Evolutionary conservation across 805 yeast species (phyloP).

Genomic region (Yamadazyma nakazawae): DNA sequence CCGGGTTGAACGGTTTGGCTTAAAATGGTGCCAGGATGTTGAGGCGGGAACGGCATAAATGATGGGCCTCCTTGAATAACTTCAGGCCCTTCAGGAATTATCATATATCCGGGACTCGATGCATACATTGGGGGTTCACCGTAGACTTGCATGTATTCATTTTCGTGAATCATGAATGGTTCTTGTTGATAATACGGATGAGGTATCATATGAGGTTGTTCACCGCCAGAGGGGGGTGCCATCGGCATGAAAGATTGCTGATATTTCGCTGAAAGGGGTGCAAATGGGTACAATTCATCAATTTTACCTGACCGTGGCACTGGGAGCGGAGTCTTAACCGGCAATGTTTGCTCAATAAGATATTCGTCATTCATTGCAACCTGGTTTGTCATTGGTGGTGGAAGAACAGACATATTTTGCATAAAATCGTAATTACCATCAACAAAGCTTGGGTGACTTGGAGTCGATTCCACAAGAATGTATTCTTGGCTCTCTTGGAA

Average conservation of each 20-base stretch:
- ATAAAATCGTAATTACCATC: slow-evolving; percentile 22
- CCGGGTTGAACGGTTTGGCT: background rate
- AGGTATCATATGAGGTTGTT: slow-evolving; percentile 1
- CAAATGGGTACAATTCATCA: slow-evolving; percentile 7
- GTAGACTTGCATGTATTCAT: slow-evolving; percentile 18
- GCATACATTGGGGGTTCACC: slow-evolving; percentile 6
- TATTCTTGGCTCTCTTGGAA: slow-evolving; percentile 32
- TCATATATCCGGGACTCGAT: slow-evolving; percentile 16
- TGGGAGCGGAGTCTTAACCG: slow-evolving; percentile 34
- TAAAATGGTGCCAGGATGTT: slow-evolving; percentile 3
- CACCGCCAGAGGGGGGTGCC: slow-evolving; percentile 7
- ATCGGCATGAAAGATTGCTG: slow-evolving; percentile 18
- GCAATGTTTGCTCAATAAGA: slow-evolving; percentile 50
- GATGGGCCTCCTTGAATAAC: slow-evolving; percentile 10
- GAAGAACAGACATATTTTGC: slow-evolving; percentile 17
- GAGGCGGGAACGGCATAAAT: slow-evolving; percentile 16
- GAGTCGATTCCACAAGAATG: slow-evolving; percentile 21
- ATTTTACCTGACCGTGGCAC: slow-evolving; percentile 13
- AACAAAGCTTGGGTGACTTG: slow-evolving; percentile 3
- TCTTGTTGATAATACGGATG: background rate
- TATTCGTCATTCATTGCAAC: slow-evolving; percentile 41
- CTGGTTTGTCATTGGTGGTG: slow-evolving; percentile 25
- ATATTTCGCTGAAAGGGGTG: slow-evolving; percentile 19
- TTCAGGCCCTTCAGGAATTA: slow-evolving; percentile 17
- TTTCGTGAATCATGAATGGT: slow-evolving; percentile 9